Percentiles rank a stretch among this genome's conserved stretches.
Evolutionary conservation across 2,329 filamentous ascomycete genomes (phyloP).

Genomic region (Aspergillus pseudonomiae): DNA sequence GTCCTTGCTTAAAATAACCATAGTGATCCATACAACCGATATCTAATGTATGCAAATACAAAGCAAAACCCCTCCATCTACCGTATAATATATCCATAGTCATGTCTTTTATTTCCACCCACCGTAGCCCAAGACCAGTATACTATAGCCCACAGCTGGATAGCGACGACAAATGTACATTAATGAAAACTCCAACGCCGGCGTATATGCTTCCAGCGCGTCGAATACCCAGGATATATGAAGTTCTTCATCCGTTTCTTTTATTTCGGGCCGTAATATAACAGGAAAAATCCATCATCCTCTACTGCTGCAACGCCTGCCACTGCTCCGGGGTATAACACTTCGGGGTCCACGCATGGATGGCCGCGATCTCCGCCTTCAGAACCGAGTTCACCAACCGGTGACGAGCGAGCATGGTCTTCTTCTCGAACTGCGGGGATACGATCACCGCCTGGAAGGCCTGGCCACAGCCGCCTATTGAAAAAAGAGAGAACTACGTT

Average conservation of each 20-base stretch:
- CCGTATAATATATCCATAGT: not conserved
- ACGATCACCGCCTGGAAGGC: constrained; percentile 72
- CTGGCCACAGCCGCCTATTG: constrained; percentile 68
- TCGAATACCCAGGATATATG: constrained; percentile 18
- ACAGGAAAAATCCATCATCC: not conserved
- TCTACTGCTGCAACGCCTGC: constrained; percentile 63
- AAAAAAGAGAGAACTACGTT: not conserved
- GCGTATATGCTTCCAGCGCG: constrained; percentile 18
- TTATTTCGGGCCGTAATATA: not conserved
- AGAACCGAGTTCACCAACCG: constrained; percentile 81
- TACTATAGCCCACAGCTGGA: constrained; percentile 10
- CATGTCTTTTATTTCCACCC: constrained; percentile 11
- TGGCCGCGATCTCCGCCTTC: constrained; percentile 83
- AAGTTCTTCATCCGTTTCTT: not conserved
- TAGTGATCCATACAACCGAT: constrained; percentile 1
- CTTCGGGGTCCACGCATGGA: constrained; percentile 94
- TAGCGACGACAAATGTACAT: constrained; percentile 17
- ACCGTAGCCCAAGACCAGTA: constrained; percentile 6
- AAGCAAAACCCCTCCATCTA: not conserved
- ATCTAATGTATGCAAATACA: not conserved
- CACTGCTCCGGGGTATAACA: constrained; percentile 92
- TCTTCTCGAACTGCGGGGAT: constrained; percentile 69
- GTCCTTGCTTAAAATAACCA: constrained; percentile 43
- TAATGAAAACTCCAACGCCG: constrained; percentile 22
- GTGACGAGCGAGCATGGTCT: constrained; percentile 80